Evolutionary conservation across 2,329 filamentous ascomycete species (phyloP).

Genomic region (Talaromyces sp.): DNA sequence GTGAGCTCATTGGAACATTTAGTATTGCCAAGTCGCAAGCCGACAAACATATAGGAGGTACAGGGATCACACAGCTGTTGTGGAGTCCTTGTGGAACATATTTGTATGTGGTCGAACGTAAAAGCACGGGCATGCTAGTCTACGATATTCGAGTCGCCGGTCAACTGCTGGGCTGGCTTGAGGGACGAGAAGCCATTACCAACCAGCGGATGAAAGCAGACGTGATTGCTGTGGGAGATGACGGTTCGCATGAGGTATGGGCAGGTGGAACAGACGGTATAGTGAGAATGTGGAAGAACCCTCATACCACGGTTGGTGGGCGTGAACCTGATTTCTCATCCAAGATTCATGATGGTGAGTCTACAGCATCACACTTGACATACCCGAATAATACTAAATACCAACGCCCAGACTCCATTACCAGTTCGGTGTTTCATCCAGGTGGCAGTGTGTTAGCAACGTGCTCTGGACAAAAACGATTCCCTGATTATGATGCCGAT

Average conservation of each 20-base stretch:
- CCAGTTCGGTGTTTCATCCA: slow-evolving; percentile 44
- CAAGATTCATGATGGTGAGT: slow-evolving; percentile 43
- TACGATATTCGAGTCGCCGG: slow-evolving; percentile 56
- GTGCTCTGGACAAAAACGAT: slow-evolving; percentile 43
- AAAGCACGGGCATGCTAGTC: slow-evolving; percentile 51
- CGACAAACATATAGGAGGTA: slow-evolving; percentile 41
- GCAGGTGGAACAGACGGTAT: slow-evolving; percentile 54
- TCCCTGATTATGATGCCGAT: slow-evolving; percentile 18
- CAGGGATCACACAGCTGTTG: slow-evolving; percentile 51
- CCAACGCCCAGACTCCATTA: slow-evolving; percentile 38
- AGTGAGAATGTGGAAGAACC: slow-evolving; percentile 48
- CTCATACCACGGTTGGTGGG: slow-evolving; percentile 37
- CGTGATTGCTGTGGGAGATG: slow-evolving; percentile 34
- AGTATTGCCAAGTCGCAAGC: slow-evolving; percentile 38
- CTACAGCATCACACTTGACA: neutral
- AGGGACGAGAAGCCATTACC: slow-evolving; percentile 42
- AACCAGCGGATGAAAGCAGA: slow-evolving; percentile 56
- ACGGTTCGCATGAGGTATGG: slow-evolving; percentile 51
- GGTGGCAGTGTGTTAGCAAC: slow-evolving; percentile 46
- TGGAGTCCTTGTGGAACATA: slow-evolving; percentile 58
- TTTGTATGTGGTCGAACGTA: slow-evolving; percentile 54
- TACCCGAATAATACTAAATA: slow-evolving; percentile 16
- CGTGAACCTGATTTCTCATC: slow-evolving; percentile 41
- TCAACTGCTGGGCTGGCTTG: slow-evolving; percentile 47
- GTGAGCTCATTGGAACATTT: slow-evolving; percentile 50